phyloP scores from a whole-genome alignment of 2,329 filamentous ascomycete species.

The Fusarium clavum region DNA sequence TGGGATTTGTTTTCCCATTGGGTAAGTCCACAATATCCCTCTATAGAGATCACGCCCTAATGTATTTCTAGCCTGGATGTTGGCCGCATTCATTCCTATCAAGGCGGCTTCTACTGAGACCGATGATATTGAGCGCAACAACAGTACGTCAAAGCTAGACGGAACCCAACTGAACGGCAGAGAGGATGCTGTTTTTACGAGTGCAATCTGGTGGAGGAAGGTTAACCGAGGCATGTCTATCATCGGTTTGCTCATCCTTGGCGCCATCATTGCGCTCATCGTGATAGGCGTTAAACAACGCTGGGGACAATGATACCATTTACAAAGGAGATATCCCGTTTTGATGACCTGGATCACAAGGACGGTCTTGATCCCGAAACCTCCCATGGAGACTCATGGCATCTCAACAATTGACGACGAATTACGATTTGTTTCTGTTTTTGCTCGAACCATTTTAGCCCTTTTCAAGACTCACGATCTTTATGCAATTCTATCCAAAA shows the following conservation, averaged over 20 bases:
- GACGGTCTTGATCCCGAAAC: constrained; percentile 9
- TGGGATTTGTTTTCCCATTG: constrained; percentile 83
- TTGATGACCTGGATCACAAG: constrained; percentile 29
- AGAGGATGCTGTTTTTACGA: constrained; percentile 62
- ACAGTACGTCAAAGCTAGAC: constrained; percentile 56
- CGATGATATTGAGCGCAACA: constrained; percentile 63
- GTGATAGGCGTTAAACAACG: constrained; percentile 64
- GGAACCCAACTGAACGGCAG: constrained; percentile 52
- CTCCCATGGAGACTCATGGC: constrained; percentile 32
- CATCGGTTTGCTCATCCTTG: constrained; percentile 65
- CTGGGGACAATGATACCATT: constrained; percentile 53
- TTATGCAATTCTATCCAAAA: constrained; percentile 34
- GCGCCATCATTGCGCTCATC: constrained; percentile 62
- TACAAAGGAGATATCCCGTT: constrained; percentile 31
- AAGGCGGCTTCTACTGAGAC: constrained; percentile 67
- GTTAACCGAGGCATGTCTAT: constrained; percentile 70
- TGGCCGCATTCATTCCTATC: constrained; percentile 79
- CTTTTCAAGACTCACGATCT: constrained; percentile 39
- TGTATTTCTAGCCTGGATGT: constrained; percentile 74
- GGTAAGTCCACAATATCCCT: constrained; percentile 58
- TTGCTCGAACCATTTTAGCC: constrained; percentile 32
- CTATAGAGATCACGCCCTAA: constrained; percentile 23
- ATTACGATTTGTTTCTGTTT: constrained; percentile 41
- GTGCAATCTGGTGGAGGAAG: constrained; percentile 69
- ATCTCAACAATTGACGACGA: constrained; percentile 46